These are phyloP conservation scores for Eimeria acervulina DNA, from an alignment of 169 alveolate species.

Conservation along the genomic window DNA sequence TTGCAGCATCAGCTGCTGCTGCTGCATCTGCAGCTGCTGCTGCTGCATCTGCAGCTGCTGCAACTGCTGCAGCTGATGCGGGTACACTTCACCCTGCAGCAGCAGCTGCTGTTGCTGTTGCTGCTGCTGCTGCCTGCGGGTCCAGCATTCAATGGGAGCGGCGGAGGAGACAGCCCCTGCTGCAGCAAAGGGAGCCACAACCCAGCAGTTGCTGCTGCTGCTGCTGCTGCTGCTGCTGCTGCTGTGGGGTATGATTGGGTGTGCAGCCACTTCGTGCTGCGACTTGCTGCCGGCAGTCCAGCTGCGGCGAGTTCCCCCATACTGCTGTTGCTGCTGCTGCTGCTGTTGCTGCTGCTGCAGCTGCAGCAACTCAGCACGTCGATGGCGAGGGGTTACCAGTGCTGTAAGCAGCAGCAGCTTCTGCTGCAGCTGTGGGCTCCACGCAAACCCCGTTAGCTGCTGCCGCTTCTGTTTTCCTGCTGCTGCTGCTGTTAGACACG, in stretches of 20 bases:
- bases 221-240: conserved; percentile 46
- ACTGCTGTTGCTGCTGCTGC: conserved; percentile 60
- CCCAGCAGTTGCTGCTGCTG: not conserved
- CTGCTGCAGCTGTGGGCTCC: conserved; percentile 47
- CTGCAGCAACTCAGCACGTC: conserved; percentile 15
- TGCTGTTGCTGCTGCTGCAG: conserved; percentile 65
- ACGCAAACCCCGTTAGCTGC: not conserved
- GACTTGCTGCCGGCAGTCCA: not conserved
- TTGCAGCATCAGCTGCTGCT: too few species aligned
- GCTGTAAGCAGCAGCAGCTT: conserved; percentile 57
- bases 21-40: too few species aligned
- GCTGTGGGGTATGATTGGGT: not conserved
- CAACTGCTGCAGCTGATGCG: not conserved
- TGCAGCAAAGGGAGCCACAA: not conserved
- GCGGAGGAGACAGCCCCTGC: not conserved
- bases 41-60: too few species aligned
- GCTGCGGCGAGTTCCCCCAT: not conserved
- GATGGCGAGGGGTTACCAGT: conserved; percentile 30
- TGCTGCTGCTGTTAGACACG: conserved; percentile 4
- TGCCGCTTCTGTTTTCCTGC: not conserved
- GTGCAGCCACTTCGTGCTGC: not conserved
- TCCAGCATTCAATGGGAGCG: not conserved
- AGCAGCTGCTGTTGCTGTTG: conserved; percentile 9
- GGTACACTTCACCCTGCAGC: not conserved
- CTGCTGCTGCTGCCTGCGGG: conserved; percentile 23